Conservation (phyloP, 176 grass and related monocot genomes). For the Paspalum vaginatum region DNA sequence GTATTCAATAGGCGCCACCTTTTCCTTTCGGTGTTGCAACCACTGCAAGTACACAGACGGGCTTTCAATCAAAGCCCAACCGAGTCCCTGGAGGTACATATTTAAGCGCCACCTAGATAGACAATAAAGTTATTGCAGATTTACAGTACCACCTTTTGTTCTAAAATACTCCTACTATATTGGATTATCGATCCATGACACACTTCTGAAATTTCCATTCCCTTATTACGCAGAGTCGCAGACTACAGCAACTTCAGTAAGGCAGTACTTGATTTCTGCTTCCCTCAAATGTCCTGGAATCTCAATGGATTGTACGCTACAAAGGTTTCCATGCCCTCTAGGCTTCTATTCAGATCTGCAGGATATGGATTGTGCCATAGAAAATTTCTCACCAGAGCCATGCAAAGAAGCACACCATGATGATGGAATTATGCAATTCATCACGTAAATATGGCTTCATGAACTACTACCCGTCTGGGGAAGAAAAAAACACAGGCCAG, state of each 20-base stretch:
- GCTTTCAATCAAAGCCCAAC: background rate
- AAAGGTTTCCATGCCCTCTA: background rate
- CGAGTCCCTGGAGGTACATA: background rate
- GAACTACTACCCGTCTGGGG: too few relatives aligned
- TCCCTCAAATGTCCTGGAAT: background rate
- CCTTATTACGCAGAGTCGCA: background rate
- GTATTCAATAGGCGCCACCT: conserved; percentile 22
- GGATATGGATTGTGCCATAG: background rate
- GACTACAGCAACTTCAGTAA: background rate
- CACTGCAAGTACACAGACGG: background rate
- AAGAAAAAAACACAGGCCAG: too few relatives aligned
- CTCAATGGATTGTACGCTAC: background rate
- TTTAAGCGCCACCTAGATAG: conserved; percentile 27
- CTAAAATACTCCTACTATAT: too few relatives aligned
- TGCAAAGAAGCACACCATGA: background rate
- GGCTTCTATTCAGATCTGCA: background rate
- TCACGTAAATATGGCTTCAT: too few relatives aligned
- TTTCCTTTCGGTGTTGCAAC: background rate
- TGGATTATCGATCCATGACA: background rate
- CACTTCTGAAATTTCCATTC: background rate
- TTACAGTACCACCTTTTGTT: too few relatives aligned
- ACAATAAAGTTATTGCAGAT: background rate
- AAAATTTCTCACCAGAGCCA: background rate
- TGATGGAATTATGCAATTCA: background rate
- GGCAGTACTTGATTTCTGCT: too few relatives aligned